A percentile compares a stretch with the other conserved stretches of the same genome.
These are phyloP conservation scores for Silene coronaria DNA, from an alignment of 179 eudicot genomes.

Conservation along the genomic window DNA sequence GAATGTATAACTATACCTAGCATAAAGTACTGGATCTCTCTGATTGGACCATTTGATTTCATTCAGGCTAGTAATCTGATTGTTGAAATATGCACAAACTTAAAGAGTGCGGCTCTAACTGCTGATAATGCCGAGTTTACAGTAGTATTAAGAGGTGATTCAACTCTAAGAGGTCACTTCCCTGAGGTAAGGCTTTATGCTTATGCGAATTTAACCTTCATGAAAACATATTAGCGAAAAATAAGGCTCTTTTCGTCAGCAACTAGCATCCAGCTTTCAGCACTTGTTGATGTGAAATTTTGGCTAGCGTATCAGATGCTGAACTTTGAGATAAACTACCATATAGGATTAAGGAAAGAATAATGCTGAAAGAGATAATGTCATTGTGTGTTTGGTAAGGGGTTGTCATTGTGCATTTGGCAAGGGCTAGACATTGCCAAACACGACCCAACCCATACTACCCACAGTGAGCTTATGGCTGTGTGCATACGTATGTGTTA, in stretches of 20 bases:
- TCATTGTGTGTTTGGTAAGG: too few relatives aligned
- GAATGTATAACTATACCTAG: background rate
- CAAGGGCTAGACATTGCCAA: background rate
- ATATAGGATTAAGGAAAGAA: too few relatives aligned
- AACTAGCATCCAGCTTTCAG: background rate
- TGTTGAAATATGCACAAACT: constrained; percentile 68
- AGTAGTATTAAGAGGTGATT: constrained; percentile 94
- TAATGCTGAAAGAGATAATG: too few relatives aligned
- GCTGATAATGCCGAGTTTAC: constrained; percentile 57
- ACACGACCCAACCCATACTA: background rate
- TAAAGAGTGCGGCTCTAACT: constrained; percentile 60
- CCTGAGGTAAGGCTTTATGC: constrained; percentile 67
- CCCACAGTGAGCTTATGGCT: background rate
- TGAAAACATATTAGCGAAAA: background rate
- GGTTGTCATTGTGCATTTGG: too few relatives aligned
- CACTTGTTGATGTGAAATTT: too few relatives aligned
- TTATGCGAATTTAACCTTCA: background rate
- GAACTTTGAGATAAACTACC: too few relatives aligned
- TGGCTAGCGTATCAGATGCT: too few relatives aligned
- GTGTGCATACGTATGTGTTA: background rate
- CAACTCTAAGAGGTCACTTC: constrained; percentile 94
- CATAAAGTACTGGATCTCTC: background rate
- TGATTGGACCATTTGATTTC: constrained; percentile 14
- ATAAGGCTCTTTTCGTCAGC: background rate
- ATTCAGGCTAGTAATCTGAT: constrained; percentile 76